phyloP scores from a whole-genome alignment of 2,329 filamentous ascomycete genomes.

The Helotiales sp. region DNA sequence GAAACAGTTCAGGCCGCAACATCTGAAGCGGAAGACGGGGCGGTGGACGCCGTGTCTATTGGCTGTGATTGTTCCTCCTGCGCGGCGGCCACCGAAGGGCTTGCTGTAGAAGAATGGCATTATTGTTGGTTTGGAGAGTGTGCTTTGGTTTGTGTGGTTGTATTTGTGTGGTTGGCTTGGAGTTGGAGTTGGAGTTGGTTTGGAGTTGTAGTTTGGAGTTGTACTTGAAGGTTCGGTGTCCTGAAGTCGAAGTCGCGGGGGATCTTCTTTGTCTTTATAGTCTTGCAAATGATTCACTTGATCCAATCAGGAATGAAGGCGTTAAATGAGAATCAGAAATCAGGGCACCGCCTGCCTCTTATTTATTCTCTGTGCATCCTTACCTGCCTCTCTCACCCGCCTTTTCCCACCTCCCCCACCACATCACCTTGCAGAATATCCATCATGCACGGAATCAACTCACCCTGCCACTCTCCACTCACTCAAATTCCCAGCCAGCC shows the following conservation, averaged over 20 bases:
- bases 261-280: not conserved
- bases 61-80: conserved; percentile 55
- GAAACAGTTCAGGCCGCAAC: conserved; percentile 55
- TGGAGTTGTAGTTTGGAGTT: not conserved
- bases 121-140: conserved; percentile 4
- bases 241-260: too few species aligned
- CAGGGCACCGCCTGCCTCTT: not conserved
- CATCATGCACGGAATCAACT: not conserved
- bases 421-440: too few species aligned
- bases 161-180: not conserved
- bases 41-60: conserved; percentile 57
- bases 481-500: not conserved
- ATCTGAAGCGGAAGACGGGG: conserved; percentile 55
- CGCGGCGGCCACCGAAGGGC: conserved; percentile 44
- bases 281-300: not conserved
- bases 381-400: not conserved
- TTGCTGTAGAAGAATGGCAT: conserved; percentile 48
- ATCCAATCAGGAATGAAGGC: not conserved
- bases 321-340: not conserved
- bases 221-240: not conserved
- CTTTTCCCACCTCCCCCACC: not conserved
- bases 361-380: too few species aligned
- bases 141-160: not conserved
- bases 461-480: not conserved
- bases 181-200: not conserved